Conservation (phyloP, 768 basidiomycete genomes). For the Russula dissimulans region DNA sequence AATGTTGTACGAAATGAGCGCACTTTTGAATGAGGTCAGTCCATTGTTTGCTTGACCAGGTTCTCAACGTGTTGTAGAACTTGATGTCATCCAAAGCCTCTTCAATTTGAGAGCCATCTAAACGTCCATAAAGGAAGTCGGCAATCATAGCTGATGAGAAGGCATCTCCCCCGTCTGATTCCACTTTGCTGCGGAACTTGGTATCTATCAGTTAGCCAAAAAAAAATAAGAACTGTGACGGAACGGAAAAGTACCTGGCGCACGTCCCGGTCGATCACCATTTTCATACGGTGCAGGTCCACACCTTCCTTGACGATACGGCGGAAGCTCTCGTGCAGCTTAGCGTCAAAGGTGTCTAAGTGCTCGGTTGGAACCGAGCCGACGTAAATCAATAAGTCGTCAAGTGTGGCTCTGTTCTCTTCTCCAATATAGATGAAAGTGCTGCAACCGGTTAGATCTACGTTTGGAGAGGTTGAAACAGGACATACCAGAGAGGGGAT, state of each 20-base stretch:
- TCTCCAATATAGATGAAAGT: constrained; percentile 82
- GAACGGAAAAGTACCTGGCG: constrained; percentile 48
- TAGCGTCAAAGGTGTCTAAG: constrained; percentile 61
- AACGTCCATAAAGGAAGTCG: constrained; percentile 80
- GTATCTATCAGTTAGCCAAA: not conserved
- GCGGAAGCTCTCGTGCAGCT: constrained; percentile 57
- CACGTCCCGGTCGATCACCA: constrained; percentile 81
- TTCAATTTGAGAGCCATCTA: constrained; percentile 71
- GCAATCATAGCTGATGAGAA: constrained; percentile 67
- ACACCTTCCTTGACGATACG: constrained; percentile 67
- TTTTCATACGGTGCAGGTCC: constrained; percentile 83
- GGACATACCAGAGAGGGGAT: constrained; percentile 70
- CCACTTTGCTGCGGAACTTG: constrained; percentile 74
- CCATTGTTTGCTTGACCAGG: constrained; percentile 77
- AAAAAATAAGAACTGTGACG: not conserved
- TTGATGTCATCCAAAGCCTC: constrained; percentile 70
- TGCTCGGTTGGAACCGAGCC: constrained; percentile 78
- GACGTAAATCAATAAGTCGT: constrained; percentile 68
- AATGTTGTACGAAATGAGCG: constrained; percentile 18
- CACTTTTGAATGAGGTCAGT: constrained; percentile 64
- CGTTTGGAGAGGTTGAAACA: not conserved
- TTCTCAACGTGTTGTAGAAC: constrained; percentile 54
- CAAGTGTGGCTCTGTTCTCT: constrained; percentile 59
- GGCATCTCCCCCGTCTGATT: constrained; percentile 73
- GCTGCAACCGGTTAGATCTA: constrained; percentile 31